Base-by-base conservation (phyloP, 768 basidiomycete genomes). In the Boletus rufocinnamomeus region DNA sequence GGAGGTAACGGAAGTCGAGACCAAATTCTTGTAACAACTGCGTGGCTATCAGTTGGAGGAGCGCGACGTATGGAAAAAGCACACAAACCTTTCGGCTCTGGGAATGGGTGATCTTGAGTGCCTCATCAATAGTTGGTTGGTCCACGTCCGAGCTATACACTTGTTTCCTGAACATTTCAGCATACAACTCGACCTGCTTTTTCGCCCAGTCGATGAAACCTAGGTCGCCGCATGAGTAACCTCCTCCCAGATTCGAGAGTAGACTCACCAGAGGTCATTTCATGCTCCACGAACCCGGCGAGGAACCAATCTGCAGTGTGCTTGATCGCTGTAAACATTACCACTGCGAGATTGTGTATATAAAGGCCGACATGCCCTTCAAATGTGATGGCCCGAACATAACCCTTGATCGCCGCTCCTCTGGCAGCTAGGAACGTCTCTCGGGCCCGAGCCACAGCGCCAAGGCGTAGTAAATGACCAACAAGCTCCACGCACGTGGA, bases 251-350 rank as follows among this genome's bases (percentile, higher is more conserved):
- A 17, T 11, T 6, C 23, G 38, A 16, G 9, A 55, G 21, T 11
- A 19, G 0, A 79, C 92, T 62, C 65, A 96, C 96, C 84, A 57
- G 93, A 95, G 0, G 96, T 89, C 61, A 92, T 91, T 63, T 94
- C 88, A 69, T 97, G 95, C 73, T 98, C 97, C 72, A 89, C 91
- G 75, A 97, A 99, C 56, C 93, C 95, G 1, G 89, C 88, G 64
- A 98, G 78, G 73, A 93, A 99, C 97, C 97, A 99, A 74, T 99
- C 96, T 16, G 93, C 93, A 1, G 95, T 97, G 69, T 98, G 93
- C 71, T 97, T 95, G 71, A 99, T 90, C 1, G 92, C 87, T 1
- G 95, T 97, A 66, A 98, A 98, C 57, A 88, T 85, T 0, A 98
- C 91, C 43, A 95, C 80, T 3, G 93, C 85, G 35, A 98, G 78